Conservation (phyloP, 2,329 filamentous ascomycete species). For the Alternaria hordeiaustralica region DNA sequence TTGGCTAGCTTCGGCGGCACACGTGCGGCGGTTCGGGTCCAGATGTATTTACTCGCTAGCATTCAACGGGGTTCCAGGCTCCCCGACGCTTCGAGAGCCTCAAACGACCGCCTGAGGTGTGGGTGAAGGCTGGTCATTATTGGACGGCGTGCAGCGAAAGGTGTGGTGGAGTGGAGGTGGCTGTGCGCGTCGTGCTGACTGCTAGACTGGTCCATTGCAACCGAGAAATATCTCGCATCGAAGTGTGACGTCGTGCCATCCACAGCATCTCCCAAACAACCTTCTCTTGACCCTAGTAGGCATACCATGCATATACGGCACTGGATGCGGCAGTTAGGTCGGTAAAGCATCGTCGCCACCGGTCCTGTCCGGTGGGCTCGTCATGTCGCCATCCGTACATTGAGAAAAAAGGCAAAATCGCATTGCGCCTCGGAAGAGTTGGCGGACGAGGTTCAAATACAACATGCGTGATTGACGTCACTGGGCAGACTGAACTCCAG, state of each 20-base stretch:
- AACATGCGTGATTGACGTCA: slow-evolving; percentile 1
- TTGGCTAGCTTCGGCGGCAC: slow-evolving; percentile 10
- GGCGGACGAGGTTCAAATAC: background rate
- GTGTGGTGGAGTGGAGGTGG: background rate
- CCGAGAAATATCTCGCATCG: background rate
- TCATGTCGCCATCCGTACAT: background rate
- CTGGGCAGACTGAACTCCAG: background rate
- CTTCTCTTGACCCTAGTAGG: slow-evolving; percentile 1
- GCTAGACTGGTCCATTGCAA: background rate
- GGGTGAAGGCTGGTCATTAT: background rate
- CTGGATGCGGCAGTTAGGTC: background rate
- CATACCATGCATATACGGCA: background rate
- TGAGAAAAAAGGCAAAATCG: background rate
- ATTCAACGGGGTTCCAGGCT: slow-evolving; percentile 3
- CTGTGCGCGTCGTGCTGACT: background rate
- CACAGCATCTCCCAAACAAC: background rate
- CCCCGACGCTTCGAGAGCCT: background rate
- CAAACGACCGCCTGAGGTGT: background rate
- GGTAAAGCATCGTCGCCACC: background rate
- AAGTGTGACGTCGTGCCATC: background rate
- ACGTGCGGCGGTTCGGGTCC: slow-evolving; percentile 5
- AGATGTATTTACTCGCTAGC: background rate
- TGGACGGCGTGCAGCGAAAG: background rate
- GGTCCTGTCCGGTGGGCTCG: background rate
- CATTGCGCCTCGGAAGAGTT: background rate